Percentiles rank a stretch among this genome's conserved stretches.
These are phyloP conservation scores for Eutypa lata DNA, from an alignment of 2,329 filamentous ascomycete genomes.

Conservation along the genomic window DNA sequence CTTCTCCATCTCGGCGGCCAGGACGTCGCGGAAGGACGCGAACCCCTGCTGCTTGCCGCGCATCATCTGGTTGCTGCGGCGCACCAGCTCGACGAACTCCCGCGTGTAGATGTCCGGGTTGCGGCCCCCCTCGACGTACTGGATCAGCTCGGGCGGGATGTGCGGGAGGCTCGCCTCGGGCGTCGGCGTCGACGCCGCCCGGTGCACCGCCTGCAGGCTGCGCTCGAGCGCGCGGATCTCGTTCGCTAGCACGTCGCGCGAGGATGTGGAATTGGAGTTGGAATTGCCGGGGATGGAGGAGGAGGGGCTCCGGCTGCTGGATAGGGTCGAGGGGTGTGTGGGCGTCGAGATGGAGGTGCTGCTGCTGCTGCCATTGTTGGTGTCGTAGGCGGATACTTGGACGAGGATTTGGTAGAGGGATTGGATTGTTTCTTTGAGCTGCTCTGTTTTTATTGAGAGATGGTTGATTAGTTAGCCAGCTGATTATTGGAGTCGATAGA, in stretches of 20 bases:
- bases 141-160: conserved; percentile 60
- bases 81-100: conserved; percentile 68
- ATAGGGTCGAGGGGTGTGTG: not conserved
- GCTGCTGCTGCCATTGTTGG: no score
- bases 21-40: conserved; percentile 56
- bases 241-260: conserved; percentile 52
- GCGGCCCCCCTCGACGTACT: conserved; percentile 68
- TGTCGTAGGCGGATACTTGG: conserved; percentile 60
- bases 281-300: not conserved
- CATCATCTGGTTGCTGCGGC: conserved; percentile 64
- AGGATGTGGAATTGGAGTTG: conserved; percentile 28
- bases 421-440: conserved; percentile 33
- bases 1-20: conserved; percentile 55
- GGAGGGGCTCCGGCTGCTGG: not conserved
- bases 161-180: conserved; percentile 37
- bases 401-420: conserved; percentile 42
- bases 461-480: no score
- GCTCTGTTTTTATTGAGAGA: no score
- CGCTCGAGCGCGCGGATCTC: conserved; percentile 44
- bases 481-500: no score
- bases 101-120: conserved; percentile 74
- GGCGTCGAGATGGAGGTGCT: conserved; percentile 2
- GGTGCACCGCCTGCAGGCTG: conserved; percentile 38
- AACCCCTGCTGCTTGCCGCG: conserved; percentile 64
- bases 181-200: conserved; percentile 35